phyloP scores from a whole-genome alignment of 176 grass and related monocot genomes.

The Bonia amplexicaulis region DNA sequence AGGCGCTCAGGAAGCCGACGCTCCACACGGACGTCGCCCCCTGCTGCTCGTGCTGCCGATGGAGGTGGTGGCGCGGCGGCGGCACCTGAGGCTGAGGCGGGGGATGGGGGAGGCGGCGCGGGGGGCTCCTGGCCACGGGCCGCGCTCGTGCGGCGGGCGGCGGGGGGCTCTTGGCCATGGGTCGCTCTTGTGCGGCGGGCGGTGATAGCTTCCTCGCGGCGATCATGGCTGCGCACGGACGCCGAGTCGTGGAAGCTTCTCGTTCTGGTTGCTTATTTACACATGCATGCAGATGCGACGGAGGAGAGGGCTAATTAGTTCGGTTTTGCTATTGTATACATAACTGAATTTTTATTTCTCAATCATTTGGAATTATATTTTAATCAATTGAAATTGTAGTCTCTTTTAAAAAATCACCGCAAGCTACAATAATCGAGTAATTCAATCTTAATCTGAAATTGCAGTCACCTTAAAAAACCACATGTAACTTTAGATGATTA shows the following conservation, averaged over 20 bases:
- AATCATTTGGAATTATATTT: too few species aligned
- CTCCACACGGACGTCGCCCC: constrained; percentile 27
- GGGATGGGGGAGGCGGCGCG: neutral
- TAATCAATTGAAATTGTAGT: too few species aligned
- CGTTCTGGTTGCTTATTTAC: neutral
- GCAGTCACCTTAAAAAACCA: too few species aligned
- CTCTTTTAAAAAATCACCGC: too few species aligned
- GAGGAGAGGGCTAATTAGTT: neutral
- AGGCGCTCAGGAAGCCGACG: constrained; percentile 38
- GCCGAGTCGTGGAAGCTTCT: constrained; percentile 3
- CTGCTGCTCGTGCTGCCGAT: neutral
- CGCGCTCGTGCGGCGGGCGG: neutral
- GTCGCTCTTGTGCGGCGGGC: neutral
- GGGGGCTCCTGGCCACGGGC: neutral
- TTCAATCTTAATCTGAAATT: too few species aligned
- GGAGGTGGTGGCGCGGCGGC: neutral
- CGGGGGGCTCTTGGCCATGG: neutral
- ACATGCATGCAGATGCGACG: neutral
- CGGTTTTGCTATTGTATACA: too few species aligned
- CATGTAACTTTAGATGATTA: too few species aligned
- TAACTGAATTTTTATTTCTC: too few species aligned
- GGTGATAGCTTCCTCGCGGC: neutral
- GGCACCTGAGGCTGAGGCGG: neutral
- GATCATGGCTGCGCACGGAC: neutral
- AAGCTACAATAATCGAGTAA: too few species aligned